These are phyloP conservation scores for Tanacetum coccineum DNA, from an alignment of 129 eudicot genomes.

Conservation along the genomic window DNA sequence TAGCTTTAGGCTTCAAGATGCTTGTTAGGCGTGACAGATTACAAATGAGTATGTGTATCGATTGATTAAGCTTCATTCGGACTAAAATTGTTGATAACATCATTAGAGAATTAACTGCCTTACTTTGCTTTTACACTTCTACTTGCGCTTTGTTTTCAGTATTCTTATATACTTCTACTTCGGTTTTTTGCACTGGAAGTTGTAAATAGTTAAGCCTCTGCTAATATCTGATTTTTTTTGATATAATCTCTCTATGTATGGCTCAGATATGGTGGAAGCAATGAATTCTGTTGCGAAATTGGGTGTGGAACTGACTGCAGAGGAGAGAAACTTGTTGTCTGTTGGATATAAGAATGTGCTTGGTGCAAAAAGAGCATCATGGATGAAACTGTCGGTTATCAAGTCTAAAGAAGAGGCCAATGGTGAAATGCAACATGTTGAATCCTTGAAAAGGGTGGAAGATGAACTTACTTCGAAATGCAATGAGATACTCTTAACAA, in stretches of 20 bases:
- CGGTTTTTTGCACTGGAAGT: too few species aligned
- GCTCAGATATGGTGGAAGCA: slow-evolving; percentile 56
- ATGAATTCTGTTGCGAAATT: slow-evolving; percentile 47
- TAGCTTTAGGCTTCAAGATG: too few species aligned
- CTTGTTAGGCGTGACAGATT: too few species aligned
- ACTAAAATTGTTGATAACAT: too few species aligned
- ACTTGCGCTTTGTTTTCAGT: too few species aligned
- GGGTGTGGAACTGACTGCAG: slow-evolving; percentile 52
- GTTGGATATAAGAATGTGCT: slow-evolving; percentile 57
- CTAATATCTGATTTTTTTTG: not conserved
- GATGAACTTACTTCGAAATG: slow-evolving; percentile 34
- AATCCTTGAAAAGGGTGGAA: slow-evolving; percentile 41
- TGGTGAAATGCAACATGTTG: slow-evolving; percentile 43
- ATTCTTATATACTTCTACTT: too few species aligned
- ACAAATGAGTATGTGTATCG: too few species aligned
- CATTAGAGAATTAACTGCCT: too few species aligned
- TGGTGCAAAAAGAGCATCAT: slow-evolving; percentile 49
- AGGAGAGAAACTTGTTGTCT: slow-evolving; percentile 52
- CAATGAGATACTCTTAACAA: slow-evolving; percentile 23
- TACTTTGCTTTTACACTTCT: too few species aligned
- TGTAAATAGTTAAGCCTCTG: too few species aligned
- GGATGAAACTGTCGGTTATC: slow-evolving; percentile 49
- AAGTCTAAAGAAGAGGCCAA: slow-evolving; percentile 45
- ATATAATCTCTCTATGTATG: not conserved
- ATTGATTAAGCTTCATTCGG: too few species aligned